Evolutionary conservation across 805 yeast species (phyloP).

Genomic region (Tetrapisispora phaffii): DNA sequence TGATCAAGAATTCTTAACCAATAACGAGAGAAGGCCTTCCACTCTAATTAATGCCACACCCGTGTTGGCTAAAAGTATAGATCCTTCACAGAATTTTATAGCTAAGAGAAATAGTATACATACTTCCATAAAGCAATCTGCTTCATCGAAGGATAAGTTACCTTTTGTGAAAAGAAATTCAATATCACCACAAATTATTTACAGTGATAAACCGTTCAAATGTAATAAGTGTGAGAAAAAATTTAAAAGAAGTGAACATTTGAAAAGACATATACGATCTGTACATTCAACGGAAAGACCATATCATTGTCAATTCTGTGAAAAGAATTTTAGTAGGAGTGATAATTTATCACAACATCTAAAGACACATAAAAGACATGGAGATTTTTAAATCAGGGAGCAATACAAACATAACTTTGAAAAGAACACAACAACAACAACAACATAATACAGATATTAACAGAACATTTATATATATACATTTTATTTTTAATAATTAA

Average conservation of each 20-base stretch:
- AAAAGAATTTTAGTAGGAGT: conserved; percentile 53
- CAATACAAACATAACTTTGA: too few relatives aligned
- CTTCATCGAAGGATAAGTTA: not conserved
- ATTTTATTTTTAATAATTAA: too few relatives aligned
- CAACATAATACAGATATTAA: not conserved
- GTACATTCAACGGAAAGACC: conserved; percentile 55
- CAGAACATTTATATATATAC: not conserved
- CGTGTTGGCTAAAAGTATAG: not conserved
- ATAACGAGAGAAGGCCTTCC: not conserved
- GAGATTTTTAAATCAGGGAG: conserved; percentile 17
- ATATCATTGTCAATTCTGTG: conserved; percentile 47
- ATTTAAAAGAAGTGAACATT: conserved; percentile 56
- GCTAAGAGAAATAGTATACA: conserved; percentile 1
- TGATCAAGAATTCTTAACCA: not conserved
- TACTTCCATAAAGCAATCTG: not conserved
- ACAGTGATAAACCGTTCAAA: conserved; percentile 27
- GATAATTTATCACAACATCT: conserved; percentile 61
- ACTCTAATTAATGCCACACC: not conserved
- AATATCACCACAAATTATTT: not conserved
- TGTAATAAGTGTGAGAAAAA: conserved; percentile 33
- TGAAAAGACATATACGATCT: conserved; percentile 57
- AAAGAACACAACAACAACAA: not conserved
- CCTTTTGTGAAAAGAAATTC: not conserved
- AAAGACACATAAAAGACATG: conserved; percentile 38
- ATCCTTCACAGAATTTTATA: not conserved